A percentile compares a stretch with the other conserved stretches of the same genome.
Evolutionary conservation across 495 filamentous ascomycete genomes (phyloP).

Genomic region (Glutinoglossum americanum): DNA sequence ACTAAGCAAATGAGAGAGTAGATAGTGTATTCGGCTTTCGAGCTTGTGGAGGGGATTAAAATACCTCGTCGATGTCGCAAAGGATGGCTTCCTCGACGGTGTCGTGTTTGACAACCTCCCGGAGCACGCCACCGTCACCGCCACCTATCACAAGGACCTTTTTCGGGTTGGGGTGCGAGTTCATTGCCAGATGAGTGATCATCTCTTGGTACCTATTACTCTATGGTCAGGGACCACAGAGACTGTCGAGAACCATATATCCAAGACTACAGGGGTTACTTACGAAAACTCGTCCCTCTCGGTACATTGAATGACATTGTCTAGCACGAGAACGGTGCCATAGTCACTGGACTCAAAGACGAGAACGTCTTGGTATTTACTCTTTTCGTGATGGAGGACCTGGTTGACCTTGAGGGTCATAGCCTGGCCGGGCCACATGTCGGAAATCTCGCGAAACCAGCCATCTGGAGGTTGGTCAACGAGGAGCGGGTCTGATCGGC

Average conservation of each 20-base stretch:
- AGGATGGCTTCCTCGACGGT: slow-evolving; percentile 73
- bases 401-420: slow-evolving; percentile 98
- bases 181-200: slow-evolving; percentile 98
- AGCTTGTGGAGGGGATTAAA: slow-evolving; percentile 10
- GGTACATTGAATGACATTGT: slow-evolving; percentile 97
- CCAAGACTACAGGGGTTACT: slow-evolving; percentile 19
- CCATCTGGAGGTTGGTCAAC: slow-evolving; percentile 41
- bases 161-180: slow-evolving; percentile 93
- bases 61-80: slow-evolving; percentile 94
- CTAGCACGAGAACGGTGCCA: slow-evolving; percentile 89
- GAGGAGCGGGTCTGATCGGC: not conserved
- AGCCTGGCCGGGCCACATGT: slow-evolving; percentile 98
- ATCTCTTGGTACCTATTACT: slow-evolving; percentile 84
- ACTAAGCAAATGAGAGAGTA: slow-evolving; percentile 5
- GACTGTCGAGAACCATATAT: slow-evolving; percentile 11
- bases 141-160: slow-evolving; percentile 96
- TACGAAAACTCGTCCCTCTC: slow-evolving; percentile 94
- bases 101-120: slow-evolving; percentile 96
- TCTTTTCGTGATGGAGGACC: slow-evolving; percentile 96
- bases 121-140: slow-evolving; percentile 89
- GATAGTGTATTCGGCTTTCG: not conserved
- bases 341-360: slow-evolving; percentile 96
- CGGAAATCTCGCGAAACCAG: slow-evolving; percentile 95
- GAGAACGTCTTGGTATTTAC: slow-evolving; percentile 94
- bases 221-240: slow-evolving; percentile 14